These are phyloP conservation scores for Penicillium sp. DNA, from an alignment of 2,329 filamentous ascomycete genomes.

Conservation along the genomic window DNA sequence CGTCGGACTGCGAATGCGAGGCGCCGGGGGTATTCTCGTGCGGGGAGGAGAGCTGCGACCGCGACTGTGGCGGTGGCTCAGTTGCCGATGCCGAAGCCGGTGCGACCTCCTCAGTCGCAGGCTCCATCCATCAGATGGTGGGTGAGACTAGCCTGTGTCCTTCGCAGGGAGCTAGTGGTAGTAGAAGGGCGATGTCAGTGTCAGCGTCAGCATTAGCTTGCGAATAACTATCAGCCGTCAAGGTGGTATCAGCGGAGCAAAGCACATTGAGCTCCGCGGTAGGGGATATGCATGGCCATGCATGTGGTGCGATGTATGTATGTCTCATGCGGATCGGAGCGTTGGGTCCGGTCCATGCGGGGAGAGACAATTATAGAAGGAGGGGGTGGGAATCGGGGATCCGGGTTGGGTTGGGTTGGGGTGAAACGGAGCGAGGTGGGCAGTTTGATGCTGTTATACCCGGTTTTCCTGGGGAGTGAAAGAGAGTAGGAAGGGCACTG, in stretches of 20 bases:
- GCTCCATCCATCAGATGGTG: slow-evolving; percentile 50
- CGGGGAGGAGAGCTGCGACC: slow-evolving; percentile 33
- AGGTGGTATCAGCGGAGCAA: neutral
- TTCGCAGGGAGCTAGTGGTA: neutral
- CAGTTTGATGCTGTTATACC: neutral
- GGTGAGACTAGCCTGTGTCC: slow-evolving; percentile 9
- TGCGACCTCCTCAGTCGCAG: slow-evolving; percentile 47
- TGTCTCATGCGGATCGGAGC: slow-evolving; percentile 12
- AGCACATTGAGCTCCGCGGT: neutral
- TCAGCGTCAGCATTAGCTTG: neutral
- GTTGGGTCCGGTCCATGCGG: slow-evolving; percentile 10
- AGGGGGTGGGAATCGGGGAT: neutral
- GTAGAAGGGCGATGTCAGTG: neutral
- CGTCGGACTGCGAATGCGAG: slow-evolving; percentile 15
- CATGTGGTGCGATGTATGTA: slow-evolving; percentile 10
- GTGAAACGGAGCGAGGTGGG: neutral
- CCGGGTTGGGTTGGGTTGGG: neutral
- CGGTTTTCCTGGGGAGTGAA: neutral
- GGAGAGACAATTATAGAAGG: slow-evolving; percentile 14
- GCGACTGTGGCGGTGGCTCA: slow-evolving; percentile 27
- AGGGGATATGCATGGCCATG: no score
- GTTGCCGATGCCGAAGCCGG: slow-evolving; percentile 1
- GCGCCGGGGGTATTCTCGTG: neutral
- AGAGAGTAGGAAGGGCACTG: slow-evolving; percentile 2
- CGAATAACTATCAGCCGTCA: neutral